Conservation (phyloP, 768 basidiomycete species). For the Dacryopinax primogenitus region DNA sequence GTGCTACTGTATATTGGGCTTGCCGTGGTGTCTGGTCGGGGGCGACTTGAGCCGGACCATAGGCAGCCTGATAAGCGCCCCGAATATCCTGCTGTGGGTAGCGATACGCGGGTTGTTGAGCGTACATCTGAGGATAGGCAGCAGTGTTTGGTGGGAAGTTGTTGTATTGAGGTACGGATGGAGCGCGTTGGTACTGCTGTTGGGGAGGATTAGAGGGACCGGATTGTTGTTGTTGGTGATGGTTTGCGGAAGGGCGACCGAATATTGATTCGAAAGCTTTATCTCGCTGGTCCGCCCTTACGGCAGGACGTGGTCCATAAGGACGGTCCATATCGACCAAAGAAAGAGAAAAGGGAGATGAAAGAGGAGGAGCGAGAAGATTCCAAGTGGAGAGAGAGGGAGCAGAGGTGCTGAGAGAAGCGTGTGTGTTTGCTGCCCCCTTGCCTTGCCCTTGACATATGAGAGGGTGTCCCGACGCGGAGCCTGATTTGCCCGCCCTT, state of each 20-base stretch:
- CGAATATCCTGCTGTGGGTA: slow-evolving; percentile 20
- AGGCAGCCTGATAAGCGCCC: slow-evolving; percentile 24
- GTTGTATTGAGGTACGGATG: slow-evolving; percentile 12
- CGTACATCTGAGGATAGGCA: slow-evolving; percentile 20
- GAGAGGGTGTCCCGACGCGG: slow-evolving; percentile 1
- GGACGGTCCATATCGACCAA: slow-evolving; percentile 36
- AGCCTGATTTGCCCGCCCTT: slow-evolving; percentile 1
- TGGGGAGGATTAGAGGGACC: slow-evolving; percentile 19
- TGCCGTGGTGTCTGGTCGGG: slow-evolving; percentile 3
- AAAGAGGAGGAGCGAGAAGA: not conserved
- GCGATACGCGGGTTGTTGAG: slow-evolving; percentile 15
- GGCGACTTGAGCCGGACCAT: not conserved
- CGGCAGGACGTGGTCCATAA: slow-evolving; percentile 43
- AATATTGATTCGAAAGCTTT: slow-evolving; percentile 82
- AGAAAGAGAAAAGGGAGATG: not conserved
- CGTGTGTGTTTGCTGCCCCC: slow-evolving; percentile 6
- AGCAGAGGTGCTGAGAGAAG: slow-evolving; percentile 9
- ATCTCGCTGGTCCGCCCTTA: slow-evolving; percentile 43
- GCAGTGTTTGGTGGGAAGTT: slow-evolving; percentile 26
- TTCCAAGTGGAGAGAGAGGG: not conserved
- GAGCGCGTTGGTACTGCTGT: slow-evolving; percentile 29
- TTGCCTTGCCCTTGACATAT: slow-evolving; percentile 6
- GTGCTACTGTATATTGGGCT: not conserved
- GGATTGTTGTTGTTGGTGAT: slow-evolving; percentile 30
- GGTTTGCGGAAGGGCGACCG: slow-evolving; percentile 52